Conservation (phyloP, 345 rosid genomes). For the Rubroshorea leprosula region DNA sequence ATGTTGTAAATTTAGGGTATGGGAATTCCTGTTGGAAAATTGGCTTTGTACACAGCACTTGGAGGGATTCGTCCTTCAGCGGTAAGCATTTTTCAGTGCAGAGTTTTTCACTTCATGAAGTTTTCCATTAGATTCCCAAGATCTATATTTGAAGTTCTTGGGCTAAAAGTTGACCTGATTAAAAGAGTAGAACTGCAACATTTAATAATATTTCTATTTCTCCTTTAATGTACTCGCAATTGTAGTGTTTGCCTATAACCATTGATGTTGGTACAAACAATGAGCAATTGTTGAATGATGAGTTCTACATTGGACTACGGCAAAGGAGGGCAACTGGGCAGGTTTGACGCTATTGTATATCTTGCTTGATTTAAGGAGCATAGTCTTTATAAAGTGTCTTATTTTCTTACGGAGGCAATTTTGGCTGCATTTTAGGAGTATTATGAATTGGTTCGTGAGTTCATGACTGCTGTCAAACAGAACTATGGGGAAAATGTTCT, state of each 20-base stretch:
- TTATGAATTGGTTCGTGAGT: slow-evolving; percentile 64
- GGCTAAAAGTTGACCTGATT: neutral
- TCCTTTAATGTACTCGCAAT: slow-evolving; percentile 6
- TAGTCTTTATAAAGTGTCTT: neutral
- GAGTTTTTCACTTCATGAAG: slow-evolving; percentile 5
- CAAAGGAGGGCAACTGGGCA: slow-evolving; percentile 78
- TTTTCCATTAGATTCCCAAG: neutral
- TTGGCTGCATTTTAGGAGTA: slow-evolving; percentile 52
- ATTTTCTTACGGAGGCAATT: slow-evolving; percentile 1
- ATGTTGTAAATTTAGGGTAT: slow-evolving; percentile 46
- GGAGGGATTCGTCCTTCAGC: slow-evolving; percentile 92
- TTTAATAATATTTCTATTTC: neutral
- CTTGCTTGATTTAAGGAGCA: slow-evolving; percentile 4
- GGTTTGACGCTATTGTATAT: slow-evolving; percentile 29
- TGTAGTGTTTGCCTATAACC: slow-evolving; percentile 80
- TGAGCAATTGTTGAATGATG: slow-evolving; percentile 70
- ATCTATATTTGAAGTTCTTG: neutral
- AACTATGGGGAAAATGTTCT: slow-evolving; percentile 89
- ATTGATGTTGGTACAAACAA: slow-evolving; percentile 94
- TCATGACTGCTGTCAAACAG: slow-evolving; percentile 87
- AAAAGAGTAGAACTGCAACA: neutral
- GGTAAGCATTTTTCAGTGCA: slow-evolving; percentile 31
- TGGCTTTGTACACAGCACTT: slow-evolving; percentile 79
- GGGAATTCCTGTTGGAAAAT: slow-evolving; percentile 91
- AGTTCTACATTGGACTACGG: slow-evolving; percentile 78